Percentiles rank a stretch among this genome's conserved stretches.
phyloP scores from a whole-genome alignment of 805 yeast genomes.

The Yarrowia porcina region DNA sequence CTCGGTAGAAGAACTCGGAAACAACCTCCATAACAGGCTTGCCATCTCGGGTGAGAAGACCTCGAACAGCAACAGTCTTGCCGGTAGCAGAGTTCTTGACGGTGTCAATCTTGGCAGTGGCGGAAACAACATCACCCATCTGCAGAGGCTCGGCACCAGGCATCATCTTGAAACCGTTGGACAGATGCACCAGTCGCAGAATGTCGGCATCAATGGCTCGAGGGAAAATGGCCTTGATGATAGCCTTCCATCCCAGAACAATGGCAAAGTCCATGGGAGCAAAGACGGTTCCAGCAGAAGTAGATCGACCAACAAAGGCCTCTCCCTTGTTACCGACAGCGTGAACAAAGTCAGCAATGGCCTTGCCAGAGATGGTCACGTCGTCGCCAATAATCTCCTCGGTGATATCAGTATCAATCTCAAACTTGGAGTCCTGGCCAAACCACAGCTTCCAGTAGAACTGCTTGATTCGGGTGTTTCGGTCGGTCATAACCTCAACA shows the following conservation, averaged over 20 bases:
- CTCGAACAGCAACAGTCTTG: slow-evolving; percentile 92
- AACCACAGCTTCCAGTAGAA: slow-evolving; percentile 99
- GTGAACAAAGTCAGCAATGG: slow-evolving; percentile 87
- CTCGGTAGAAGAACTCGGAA: slow-evolving; percentile 95
- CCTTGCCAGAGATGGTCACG: slow-evolving; percentile 65
- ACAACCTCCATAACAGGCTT: slow-evolving; percentile 87
- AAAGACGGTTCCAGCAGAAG: slow-evolving; percentile 57
- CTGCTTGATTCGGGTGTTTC: slow-evolving; percentile 89
- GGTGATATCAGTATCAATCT: slow-evolving; percentile 62
- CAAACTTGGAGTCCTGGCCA: slow-evolving; percentile 50
- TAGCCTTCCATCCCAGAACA: slow-evolving; percentile 97
- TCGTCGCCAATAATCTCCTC: slow-evolving; percentile 67
- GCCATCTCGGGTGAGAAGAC: slow-evolving; percentile 74
- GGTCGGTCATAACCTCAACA: slow-evolving; percentile 79
- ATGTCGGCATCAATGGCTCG: slow-evolving; percentile 93
- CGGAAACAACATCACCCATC: slow-evolving; percentile 79
- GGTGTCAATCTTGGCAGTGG: slow-evolving; percentile 80
- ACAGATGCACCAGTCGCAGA: slow-evolving; percentile 87
- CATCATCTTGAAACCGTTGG: slow-evolving; percentile 88
- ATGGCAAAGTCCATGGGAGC: slow-evolving; percentile 99
- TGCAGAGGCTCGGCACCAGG: slow-evolving; percentile 89
- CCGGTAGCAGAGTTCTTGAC: slow-evolving; percentile 91
- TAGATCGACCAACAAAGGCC: slow-evolving; percentile 86
- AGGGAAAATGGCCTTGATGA: slow-evolving; percentile 98
- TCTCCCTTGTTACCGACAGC: slow-evolving; percentile 97